Evolutionary conservation across 31 red algal genomes (phyloP), one percentile per base, ranked within the genome.

Genomic region (Odonthalia washingtoniensis): DNA sequence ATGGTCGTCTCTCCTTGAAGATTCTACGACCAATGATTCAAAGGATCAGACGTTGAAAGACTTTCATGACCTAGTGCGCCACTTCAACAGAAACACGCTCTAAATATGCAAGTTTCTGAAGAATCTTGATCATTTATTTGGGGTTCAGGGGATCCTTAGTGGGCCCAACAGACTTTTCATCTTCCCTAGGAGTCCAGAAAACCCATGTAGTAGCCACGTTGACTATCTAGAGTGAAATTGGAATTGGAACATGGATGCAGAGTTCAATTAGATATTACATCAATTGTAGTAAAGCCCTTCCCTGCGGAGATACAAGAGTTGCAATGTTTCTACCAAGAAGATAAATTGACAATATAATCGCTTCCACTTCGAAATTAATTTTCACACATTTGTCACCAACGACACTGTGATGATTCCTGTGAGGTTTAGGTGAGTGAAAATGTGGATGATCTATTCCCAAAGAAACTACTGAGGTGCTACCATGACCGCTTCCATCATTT

Each of bases 81-180:
- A 88, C 93, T 3, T 70, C 28, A 26, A 53, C 65, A 0, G 36
- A 31, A 21, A 95, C 72, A 24, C 94, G 91, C 52, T 98, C 96
- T 52, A 98, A 91, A 0, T 53, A 42, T 14, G 53, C 77, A 87
- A 96, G 93, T 61, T 91, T 93, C 63, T 83, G 78, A 26, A 98
- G 74, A 53, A 99, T 61, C 27, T 94, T 78, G 34, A 89, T 80
- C 72, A 97, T 99, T 61, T 99, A 95, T 81, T 95, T 97, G 3
- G 83, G 18, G 0, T 78, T 80, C 41, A 99, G 62, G 33, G 90
- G 45, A 80, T 92, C 91, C 78, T 85, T 92, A 44, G 72, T 17
- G 5, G 38, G 12, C 49, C 80, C 40, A 0, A 40, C 24, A 28
- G 46, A 45, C 27, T 24, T 44, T 2, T 43, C 26, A 42, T 77